phyloP scores from a whole-genome alignment of 495 filamentous ascomycete genomes.

The Tuber aestivum region DNA sequence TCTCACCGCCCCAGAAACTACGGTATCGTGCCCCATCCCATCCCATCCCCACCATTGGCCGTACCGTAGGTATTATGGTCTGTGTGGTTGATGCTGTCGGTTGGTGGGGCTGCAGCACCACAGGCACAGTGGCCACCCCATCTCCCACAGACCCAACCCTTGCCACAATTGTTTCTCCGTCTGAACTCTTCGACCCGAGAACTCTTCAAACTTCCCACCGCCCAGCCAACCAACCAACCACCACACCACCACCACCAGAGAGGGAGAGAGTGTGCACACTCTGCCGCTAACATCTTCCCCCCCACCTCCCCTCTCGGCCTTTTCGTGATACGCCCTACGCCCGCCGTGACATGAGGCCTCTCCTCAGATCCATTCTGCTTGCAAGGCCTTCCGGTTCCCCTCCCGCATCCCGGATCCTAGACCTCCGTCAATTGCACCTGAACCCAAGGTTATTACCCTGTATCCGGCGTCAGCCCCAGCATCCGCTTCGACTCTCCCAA shows the following conservation, averaged over 20 bases:
- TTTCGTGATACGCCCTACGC: conserved; percentile 11
- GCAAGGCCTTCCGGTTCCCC: conserved; percentile 22
- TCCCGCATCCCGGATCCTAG: conserved; percentile 5
- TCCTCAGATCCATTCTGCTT: conserved; percentile 35
- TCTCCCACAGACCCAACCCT: neutral
- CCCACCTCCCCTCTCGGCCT: conserved; percentile 1
- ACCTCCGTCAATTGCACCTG: conserved; percentile 22
- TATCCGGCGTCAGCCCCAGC: conserved; percentile 13
- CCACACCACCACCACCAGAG: neutral
- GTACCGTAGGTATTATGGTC: neutral
- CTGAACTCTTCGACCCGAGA: neutral
- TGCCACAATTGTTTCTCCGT: neutral
- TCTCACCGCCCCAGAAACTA: neutral
- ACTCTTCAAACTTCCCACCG: neutral
- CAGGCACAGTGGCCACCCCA: neutral
- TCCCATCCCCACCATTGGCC: neutral
- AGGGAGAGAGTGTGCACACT: neutral
- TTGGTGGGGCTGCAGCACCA: neutral
- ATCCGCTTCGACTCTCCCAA: conserved; percentile 7
- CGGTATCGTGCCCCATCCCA: neutral
- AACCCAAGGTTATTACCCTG: conserved; percentile 11
- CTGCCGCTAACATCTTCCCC: neutral
- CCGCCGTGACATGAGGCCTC: conserved; percentile 24
- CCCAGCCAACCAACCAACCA: neutral
- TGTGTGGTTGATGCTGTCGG: neutral